Percentiles rank a stretch among this genome's conserved stretches.
phyloP scores from a whole-genome alignment of 805 yeast genomes.

The Ogataea trehalophila region DNA sequence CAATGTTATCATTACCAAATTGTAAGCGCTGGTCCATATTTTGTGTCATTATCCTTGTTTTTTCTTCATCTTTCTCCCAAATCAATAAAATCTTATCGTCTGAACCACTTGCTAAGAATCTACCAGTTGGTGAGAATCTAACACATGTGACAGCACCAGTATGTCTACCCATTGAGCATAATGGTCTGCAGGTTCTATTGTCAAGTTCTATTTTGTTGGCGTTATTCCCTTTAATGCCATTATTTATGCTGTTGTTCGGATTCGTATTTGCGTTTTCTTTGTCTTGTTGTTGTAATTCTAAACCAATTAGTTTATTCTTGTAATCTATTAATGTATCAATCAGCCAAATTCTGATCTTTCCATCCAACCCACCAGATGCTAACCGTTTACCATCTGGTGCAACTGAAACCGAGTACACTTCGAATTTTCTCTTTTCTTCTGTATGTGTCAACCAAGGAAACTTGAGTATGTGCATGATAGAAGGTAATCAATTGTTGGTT shows the following conservation, averaged over 20 bases:
- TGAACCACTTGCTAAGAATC: slow-evolving; percentile 89
- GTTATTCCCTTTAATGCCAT: background rate
- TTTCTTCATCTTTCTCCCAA: slow-evolving; percentile 86
- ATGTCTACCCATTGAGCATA: slow-evolving; percentile 90
- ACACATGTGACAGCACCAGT: slow-evolving; percentile 96
- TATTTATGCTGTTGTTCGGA: background rate
- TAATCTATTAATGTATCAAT: slow-evolving; percentile 48
- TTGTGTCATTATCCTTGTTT: slow-evolving; percentile 36
- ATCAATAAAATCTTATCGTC: slow-evolving; percentile 89
- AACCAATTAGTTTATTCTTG: slow-evolving; percentile 18
- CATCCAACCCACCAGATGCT: slow-evolving; percentile 94
- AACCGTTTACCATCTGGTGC: slow-evolving; percentile 78
- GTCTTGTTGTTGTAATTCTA: slow-evolving; percentile 11
- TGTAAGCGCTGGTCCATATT: slow-evolving; percentile 24
- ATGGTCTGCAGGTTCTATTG: slow-evolving; percentile 43
- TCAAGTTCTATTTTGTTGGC: slow-evolving; percentile 20
- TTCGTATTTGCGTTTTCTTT: background rate
- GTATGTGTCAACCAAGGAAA: slow-evolving; percentile 68
- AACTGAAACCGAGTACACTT: slow-evolving; percentile 78
- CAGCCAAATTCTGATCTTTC: slow-evolving; percentile 89
- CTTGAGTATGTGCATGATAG: slow-evolving; percentile 55
- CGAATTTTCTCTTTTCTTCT: slow-evolving; percentile 78
- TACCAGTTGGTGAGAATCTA: slow-evolving; percentile 86
- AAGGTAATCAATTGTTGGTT: background rate
- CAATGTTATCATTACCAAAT: slow-evolving; percentile 35